phyloP scores from a whole-genome alignment of 768 basidiomycete species.

The Xanthoconium stramineum region DNA sequence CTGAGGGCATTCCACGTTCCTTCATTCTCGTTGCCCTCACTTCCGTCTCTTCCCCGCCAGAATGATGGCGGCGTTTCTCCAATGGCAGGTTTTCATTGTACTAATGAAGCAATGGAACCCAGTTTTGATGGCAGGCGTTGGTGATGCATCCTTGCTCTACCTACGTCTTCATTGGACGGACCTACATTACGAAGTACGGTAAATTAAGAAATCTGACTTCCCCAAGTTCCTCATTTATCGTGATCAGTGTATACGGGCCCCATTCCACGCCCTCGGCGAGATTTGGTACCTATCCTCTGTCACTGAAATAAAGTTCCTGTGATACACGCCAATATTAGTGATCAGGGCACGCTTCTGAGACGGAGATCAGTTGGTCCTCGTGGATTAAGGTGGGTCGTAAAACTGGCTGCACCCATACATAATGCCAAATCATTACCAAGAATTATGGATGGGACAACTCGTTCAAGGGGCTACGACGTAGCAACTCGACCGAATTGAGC shows the following conservation, averaged over 20 bases:
- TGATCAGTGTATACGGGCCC: slow-evolving; percentile 15
- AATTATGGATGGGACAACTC: background rate
- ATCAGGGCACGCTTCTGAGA: slow-evolving; percentile 11
- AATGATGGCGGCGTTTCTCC: slow-evolving; percentile 8
- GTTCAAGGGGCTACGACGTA: background rate
- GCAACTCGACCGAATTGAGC: background rate
- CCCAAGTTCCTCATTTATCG: slow-evolving; percentile 12
- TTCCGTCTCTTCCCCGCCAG: slow-evolving; percentile 6
- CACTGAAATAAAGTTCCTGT: slow-evolving; percentile 6
- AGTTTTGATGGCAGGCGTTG: slow-evolving; percentile 10
- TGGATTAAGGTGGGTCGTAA: slow-evolving; percentile 30
- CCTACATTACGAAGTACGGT: slow-evolving; percentile 3
- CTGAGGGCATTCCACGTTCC: slow-evolving; percentile 9
- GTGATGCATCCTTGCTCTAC: slow-evolving; percentile 7
- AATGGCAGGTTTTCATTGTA: slow-evolving; percentile 27
- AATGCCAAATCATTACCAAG: slow-evolving; percentile 7
- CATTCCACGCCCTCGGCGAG: slow-evolving; percentile 3
- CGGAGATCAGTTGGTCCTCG: slow-evolving; percentile 28
- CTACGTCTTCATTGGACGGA: slow-evolving; percentile 17
- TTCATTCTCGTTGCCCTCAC: slow-evolving; percentile 10
- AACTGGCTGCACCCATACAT: slow-evolving; percentile 14
- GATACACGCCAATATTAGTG: slow-evolving; percentile 10
- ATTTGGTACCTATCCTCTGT: slow-evolving; percentile 7
- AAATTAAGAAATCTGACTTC: slow-evolving; percentile 3
- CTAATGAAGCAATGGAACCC: slow-evolving; percentile 27